A percentile compares a stretch with the other conserved stretches of the same genome.
Evolutionary conservation across 176 grass and related monocot genomes (phyloP).

Genomic region (Aechmea fasciata): DNA sequence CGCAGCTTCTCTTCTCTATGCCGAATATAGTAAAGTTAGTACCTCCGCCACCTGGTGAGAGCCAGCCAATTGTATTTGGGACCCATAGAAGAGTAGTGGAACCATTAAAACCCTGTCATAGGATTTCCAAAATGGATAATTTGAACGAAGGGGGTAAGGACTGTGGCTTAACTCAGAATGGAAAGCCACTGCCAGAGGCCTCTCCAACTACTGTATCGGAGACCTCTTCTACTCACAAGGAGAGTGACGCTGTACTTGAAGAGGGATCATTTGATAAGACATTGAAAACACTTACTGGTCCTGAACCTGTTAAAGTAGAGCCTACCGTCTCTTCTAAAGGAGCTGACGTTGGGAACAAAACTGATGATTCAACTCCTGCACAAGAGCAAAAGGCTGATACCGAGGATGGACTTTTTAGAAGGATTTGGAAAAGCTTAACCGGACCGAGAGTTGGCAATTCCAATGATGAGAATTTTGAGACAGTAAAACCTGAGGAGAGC

Average conservation of each 20-base stretch:
- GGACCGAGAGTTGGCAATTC: constrained; percentile 2
- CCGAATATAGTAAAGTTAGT: constrained; percentile 36
- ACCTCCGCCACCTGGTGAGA: constrained; percentile 2
- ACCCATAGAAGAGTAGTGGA: constrained; percentile 9
- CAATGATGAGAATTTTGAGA: constrained; percentile 30
- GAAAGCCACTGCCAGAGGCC: background rate
- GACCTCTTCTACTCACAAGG: background rate
- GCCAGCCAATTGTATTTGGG: constrained; percentile 17
- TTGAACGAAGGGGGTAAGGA: background rate
- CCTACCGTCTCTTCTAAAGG: constrained; percentile 25
- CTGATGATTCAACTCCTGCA: constrained; percentile 16
- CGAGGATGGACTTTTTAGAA: constrained; percentile 14
- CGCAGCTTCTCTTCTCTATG: constrained; percentile 41
- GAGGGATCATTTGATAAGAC: constrained; percentile 40
- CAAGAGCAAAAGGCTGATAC: constrained; percentile 20
- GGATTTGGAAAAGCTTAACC: constrained; percentile 5
- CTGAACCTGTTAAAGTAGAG: constrained; percentile 22
- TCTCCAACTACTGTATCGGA: constrained; percentile 15
- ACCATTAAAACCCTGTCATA: background rate
- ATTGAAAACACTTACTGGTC: constrained; percentile 29
- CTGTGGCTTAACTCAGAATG: background rate
- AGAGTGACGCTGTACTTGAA: constrained; percentile 12
- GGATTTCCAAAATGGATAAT: constrained; percentile 5
- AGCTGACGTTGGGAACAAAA: background rate
- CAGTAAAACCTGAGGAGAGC: constrained; percentile 10